Evolutionary conservation across 129 eudicot genomes (phyloP).

Genomic region (Ambrosia trifida): DNA sequence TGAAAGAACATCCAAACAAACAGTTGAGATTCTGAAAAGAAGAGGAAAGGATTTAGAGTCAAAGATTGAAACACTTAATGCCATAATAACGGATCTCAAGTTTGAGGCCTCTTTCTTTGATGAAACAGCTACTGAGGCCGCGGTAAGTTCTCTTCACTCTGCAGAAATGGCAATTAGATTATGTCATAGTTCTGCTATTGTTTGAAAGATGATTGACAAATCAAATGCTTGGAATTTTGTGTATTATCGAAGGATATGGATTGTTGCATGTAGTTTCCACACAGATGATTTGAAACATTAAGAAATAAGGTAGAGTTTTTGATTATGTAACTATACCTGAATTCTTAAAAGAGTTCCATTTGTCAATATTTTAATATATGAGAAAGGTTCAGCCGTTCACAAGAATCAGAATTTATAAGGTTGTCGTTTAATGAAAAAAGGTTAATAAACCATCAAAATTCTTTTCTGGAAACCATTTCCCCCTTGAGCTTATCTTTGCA

Average conservation of each 20-base stretch:
- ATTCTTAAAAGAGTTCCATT: no score
- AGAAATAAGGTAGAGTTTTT: no score
- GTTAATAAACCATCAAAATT: no score
- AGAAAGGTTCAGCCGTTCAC: no score
- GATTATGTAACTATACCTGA: no score
- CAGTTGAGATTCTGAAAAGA: slow-evolving; percentile 81
- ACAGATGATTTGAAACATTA: no score
- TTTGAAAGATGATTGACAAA: slow-evolving; percentile 1
- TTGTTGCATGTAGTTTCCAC: background rate
- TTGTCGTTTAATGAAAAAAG: no score
- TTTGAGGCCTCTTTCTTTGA: slow-evolving; percentile 81
- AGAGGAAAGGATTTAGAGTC: slow-evolving; percentile 71
- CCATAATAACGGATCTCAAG: slow-evolving; percentile 70
- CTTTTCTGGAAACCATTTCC: background rate
- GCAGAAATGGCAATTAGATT: slow-evolving; percentile 1
- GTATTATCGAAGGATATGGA: background rate
- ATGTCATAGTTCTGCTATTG: background rate
- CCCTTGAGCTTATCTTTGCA: background rate
- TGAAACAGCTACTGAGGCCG: slow-evolving; percentile 75
- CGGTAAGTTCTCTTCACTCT: slow-evolving; percentile 42
- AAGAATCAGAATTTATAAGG: no score
- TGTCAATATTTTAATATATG: no score
- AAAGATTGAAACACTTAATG: slow-evolving; percentile 68
- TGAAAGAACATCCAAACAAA: slow-evolving; percentile 89
- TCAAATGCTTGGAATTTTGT: background rate